Evolutionary conservation across 2,329 filamentous ascomycete species (phyloP).

Genomic region (Sclerotinia borealis): DNA sequence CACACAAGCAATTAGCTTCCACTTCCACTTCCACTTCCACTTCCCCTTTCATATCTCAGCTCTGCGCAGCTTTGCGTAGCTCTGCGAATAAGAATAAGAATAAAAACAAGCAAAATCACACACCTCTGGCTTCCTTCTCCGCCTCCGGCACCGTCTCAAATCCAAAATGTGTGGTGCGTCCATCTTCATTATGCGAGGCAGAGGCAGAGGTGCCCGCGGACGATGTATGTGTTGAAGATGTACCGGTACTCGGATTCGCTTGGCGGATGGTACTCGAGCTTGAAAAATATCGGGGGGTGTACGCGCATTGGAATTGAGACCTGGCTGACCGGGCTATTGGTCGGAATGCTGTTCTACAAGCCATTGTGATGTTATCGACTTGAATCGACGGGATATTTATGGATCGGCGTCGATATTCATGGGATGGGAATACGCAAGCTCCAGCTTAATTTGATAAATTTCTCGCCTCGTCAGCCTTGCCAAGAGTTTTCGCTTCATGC

Average conservation of each 20-base stretch:
- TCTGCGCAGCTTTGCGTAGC: too few relatives aligned
- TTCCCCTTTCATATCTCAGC: too few relatives aligned
- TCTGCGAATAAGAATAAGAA: too few relatives aligned
- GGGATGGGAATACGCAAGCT: background rate
- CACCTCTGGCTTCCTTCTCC: conserved; percentile 34
- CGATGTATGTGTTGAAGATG: background rate
- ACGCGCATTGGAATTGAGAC: conserved; percentile 13
- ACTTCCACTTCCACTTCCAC: background rate
- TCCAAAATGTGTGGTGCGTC: conserved; percentile 33
- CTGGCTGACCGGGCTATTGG: conserved; percentile 20
- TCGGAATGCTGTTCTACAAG: conserved; percentile 21
- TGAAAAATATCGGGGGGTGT: conserved; percentile 11
- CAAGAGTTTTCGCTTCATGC: background rate
- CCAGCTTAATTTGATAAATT: background rate
- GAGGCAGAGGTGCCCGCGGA: too few relatives aligned
- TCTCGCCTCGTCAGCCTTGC: conserved; percentile 10
- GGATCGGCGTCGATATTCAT: background rate
- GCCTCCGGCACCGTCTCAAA: conserved; percentile 33
- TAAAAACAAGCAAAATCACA: background rate
- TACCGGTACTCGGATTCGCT: conserved; percentile 15
- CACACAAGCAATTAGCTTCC: conserved; percentile 11
- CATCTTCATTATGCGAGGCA: conserved; percentile 23
- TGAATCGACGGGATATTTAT: background rate
- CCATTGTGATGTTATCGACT: conserved; percentile 16
- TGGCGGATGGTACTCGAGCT: conserved; percentile 16